A percentile compares a stretch with the other conserved stretches of the same genome.
Evolutionary conservation across 108 stramenopile genomes (phyloP).

Genomic region (Pseudonitzschia pungens): DNA sequence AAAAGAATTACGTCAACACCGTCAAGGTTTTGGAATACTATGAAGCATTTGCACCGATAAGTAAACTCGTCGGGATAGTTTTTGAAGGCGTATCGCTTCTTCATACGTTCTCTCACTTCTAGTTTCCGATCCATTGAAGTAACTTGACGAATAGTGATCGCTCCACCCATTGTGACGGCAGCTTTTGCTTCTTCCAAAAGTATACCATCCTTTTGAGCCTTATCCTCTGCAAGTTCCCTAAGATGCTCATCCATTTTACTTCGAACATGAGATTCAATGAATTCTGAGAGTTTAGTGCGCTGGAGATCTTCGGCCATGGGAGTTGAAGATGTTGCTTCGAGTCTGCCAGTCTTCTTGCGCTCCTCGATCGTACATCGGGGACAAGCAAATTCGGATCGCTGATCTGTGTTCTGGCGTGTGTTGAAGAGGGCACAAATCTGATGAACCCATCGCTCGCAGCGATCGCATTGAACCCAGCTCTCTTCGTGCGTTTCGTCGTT

Average conservation of each 20-base stretch:
- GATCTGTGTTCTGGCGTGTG: conserved; percentile 92
- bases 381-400: conserved; percentile 86
- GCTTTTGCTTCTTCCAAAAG: conserved; percentile 73
- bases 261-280: conserved; percentile 79
- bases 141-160: conserved; percentile 86
- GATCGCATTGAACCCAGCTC: conserved; percentile 96
- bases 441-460: conserved; percentile 97
- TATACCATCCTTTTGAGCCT: conserved; percentile 54
- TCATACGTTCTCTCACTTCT: conserved; percentile 88
- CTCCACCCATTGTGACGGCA: conserved; percentile 66
- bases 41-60: conserved; percentile 88
- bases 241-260: conserved; percentile 60
- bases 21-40: conserved; percentile 93
- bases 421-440: conserved; percentile 99
- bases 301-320: conserved; percentile 90
- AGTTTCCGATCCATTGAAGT: conserved; percentile 88
- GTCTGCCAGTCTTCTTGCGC: conserved; percentile 66
- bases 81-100: conserved; percentile 84
- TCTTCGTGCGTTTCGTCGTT: conserved; percentile 94
- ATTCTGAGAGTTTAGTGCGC: conserved; percentile 85
- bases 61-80: conserved; percentile 90
- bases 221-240: conserved; percentile 63
- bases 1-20: conserved; percentile 95
- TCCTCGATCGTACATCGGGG: conserved; percentile 85
- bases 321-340: conserved; percentile 73